Evolutionary conservation across 805 yeast species (phyloP), one percentile per base, ranked within the genome.

Genomic region (Crinitomyces ghanaensis): DNA sequence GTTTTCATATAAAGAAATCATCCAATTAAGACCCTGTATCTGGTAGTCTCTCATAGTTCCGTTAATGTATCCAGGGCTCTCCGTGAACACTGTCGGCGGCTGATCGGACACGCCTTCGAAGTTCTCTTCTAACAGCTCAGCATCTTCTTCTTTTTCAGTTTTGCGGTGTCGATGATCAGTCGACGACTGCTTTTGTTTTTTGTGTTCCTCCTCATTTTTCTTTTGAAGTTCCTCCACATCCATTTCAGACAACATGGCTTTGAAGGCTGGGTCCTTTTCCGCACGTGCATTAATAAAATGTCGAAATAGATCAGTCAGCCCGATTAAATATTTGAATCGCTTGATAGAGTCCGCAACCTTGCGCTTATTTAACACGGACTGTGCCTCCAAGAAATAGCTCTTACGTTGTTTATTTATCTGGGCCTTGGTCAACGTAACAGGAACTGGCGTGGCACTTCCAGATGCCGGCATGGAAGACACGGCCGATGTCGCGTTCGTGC

Each of bases 11-110:
- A 91, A 59, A 0, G 91, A 74, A 8, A 88, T 77, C 36, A 88
- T 66, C 98, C 98, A 88, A 56, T 91, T 91, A 34, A 88, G 66
- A 30, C 98, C 98, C 51, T 85, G 95, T 22, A 88, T 64, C 59
- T 88, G 98, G 53, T 91, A 88, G 48, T 82, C 93, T 51, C 98
- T 68, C 40, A 91, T 60, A 31, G 54, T 67, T 8, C 97, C 97
- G 6, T 60, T 41, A 19, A 88, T 30, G 29, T 27, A 88, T 3
- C 72, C 59, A 0, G 98, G 98, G 0, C 91, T 74, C 45, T 82
- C 91, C 0, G 91, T 76, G 30, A 86, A 64, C 8, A 79, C 78
- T 0, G 84, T 75, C 6, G 76, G 65, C 6, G 76, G 65, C 18
- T 64, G 71, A 1, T 41, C 41, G 13, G 55, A 66, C 65, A 47